Evolutionary conservation across 1,284 basidiomycete genomes (phyloP).

Genomic region (Fistulinella cinereoalba): DNA sequence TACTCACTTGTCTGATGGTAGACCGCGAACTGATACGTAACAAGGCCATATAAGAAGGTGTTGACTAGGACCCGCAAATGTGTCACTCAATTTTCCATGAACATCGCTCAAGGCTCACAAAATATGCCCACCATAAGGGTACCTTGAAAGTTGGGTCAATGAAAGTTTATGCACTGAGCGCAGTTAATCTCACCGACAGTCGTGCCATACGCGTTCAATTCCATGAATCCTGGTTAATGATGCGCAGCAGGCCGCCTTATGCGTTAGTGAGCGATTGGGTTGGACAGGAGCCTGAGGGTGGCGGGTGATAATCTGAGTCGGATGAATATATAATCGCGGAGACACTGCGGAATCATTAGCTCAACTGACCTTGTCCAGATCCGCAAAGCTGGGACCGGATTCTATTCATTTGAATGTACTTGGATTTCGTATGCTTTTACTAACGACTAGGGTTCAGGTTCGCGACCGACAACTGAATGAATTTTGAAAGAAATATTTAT

Average conservation of each 20-base stretch:
- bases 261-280: neutral
- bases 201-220: constrained; percentile 12
- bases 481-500: too few species aligned
- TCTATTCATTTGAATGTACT: too few species aligned
- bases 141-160: constrained; percentile 17
- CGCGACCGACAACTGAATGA: too few species aligned
- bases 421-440: too few species aligned
- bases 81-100: neutral
- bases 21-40: constrained; percentile 45
- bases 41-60: constrained; percentile 51
- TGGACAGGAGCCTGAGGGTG: neutral
- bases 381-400: too few species aligned
- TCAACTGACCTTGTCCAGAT: too few species aligned
- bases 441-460: too few species aligned
- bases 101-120: constrained; percentile 25
- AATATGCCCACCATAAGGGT: constrained; percentile 40
- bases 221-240: neutral
- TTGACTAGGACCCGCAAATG: constrained; percentile 37
- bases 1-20: constrained; percentile 43
- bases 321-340: too few species aligned
- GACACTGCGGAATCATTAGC: too few species aligned
- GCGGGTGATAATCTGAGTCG: neutral
- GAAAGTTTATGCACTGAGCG: neutral
- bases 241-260: neutral
- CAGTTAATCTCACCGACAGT: constrained; percentile 11